These are phyloP conservation scores for Pseudogymnoascus sp. DNA, from an alignment of 2,329 filamentous ascomycete species.

Conservation along the genomic window DNA sequence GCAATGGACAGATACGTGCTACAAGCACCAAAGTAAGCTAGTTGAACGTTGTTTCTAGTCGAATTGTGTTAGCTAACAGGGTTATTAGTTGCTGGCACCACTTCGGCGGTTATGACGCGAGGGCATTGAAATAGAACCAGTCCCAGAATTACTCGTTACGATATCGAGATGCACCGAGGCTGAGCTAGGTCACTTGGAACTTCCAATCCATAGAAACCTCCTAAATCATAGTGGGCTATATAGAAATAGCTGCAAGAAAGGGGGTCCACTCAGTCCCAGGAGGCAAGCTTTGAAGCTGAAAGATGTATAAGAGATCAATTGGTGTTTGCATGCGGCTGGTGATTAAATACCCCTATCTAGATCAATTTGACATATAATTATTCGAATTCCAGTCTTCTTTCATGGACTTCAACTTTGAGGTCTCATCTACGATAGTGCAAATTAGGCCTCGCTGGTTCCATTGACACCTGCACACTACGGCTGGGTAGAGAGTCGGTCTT, in stretches of 20 bases:
- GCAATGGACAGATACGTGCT: constrained; percentile 81
- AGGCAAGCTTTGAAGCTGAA: background rate
- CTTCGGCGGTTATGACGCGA: constrained; percentile 35
- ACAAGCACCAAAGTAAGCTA: constrained; percentile 20
- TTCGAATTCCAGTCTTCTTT: background rate
- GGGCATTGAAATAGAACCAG: background rate
- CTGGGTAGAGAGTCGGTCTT: background rate
- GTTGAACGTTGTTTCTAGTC: background rate
- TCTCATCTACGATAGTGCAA: background rate
- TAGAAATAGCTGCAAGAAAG: background rate
- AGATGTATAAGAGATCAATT: background rate
- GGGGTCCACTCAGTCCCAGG: background rate
- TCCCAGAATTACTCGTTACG: background rate
- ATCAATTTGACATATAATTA: background rate
- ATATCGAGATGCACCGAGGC: background rate
- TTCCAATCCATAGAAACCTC: background rate
- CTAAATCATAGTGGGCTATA: background rate
- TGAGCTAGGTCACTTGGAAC: background rate
- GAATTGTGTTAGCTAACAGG: background rate
- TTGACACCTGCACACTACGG: background rate
- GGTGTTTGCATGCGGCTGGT: background rate
- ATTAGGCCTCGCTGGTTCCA: background rate
- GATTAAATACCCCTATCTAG: background rate
- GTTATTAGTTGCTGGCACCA: constrained; percentile 62
- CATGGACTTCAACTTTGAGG: background rate